phyloP scores from a whole-genome alignment of 139 green algal species.

The Astrephomene gubernaculifera region DNA sequence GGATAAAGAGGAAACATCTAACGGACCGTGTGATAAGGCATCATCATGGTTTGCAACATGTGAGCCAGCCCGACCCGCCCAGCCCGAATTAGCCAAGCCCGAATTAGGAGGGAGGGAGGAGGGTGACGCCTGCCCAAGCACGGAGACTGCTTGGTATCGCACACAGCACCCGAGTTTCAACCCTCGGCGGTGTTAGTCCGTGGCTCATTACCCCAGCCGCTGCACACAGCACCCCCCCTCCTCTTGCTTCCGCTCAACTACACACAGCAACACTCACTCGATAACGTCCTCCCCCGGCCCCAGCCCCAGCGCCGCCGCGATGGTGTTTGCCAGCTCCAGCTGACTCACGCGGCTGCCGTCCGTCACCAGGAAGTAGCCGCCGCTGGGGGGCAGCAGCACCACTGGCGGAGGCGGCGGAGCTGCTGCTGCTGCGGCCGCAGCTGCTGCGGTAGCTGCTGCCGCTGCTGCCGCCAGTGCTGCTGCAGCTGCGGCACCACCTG shows the following conservation, averaged over 20 bases:
- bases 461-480: background rate
- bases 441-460: background rate
- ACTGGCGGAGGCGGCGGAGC: background rate
- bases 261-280: too few relatives aligned
- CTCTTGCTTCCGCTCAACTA: background rate
- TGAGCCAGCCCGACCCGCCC: too few relatives aligned
- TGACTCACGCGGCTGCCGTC: slow-evolving; percentile 37
- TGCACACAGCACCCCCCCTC: background rate
- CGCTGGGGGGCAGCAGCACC: background rate
- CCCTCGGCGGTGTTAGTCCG: too few relatives aligned
- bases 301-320: slow-evolving; percentile 33
- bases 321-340: slow-evolving; percentile 42
- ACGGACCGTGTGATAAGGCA: too few relatives aligned
- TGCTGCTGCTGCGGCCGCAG: background rate
- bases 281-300: background rate
- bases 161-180: too few relatives aligned
- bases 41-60: too few relatives aligned
- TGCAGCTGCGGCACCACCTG: background rate
- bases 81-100: too few relatives aligned
- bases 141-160: too few relatives aligned
- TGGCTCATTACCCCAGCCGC: too few relatives aligned
- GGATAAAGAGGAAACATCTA: too few relatives aligned
- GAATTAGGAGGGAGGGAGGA: too few relatives aligned
- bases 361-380: slow-evolving; percentile 22
- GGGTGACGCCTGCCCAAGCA: too few relatives aligned